These are phyloP conservation scores for Saksenaea vasiformis DNA, from an alignment of 371 early-diverging fungal genomes.

Conservation along the genomic window DNA sequence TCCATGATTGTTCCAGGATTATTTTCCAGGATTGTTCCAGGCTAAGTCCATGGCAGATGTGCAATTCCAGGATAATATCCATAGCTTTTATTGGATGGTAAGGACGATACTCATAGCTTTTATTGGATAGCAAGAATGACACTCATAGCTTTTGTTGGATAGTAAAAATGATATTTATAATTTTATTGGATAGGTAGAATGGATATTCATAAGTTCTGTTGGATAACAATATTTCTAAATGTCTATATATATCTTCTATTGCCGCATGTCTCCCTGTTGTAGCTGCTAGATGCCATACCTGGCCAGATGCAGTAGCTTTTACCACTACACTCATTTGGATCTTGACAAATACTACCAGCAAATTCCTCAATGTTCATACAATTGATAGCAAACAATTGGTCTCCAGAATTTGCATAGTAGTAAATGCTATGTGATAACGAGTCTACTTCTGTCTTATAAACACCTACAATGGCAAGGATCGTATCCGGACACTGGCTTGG, in stretches of 20 bases:
- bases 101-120: too few relatives aligned
- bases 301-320: neutral
- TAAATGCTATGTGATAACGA: neutral
- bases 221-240: too few relatives aligned
- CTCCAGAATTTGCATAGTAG: neutral
- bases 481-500: neutral
- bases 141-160: too few relatives aligned
- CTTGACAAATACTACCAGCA: neutral
- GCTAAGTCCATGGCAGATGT: too few relatives aligned
- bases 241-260: neutral
- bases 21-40: too few relatives aligned
- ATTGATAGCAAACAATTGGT: neutral
- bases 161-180: too few relatives aligned
- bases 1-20: too few relatives aligned
- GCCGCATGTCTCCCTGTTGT: neutral
- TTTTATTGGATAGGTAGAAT: too few relatives aligned
- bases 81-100: too few relatives aligned
- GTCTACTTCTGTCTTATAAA: neutral
- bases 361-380: neutral
- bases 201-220: too few relatives aligned
- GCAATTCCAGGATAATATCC: too few relatives aligned
- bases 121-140: too few relatives aligned
- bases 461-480: neutral
- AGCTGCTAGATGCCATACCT: neutral
- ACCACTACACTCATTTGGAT: neutral